phyloP scores from a whole-genome alignment of 108 stramenopile genomes.

The Nitzschia palea region DNA sequence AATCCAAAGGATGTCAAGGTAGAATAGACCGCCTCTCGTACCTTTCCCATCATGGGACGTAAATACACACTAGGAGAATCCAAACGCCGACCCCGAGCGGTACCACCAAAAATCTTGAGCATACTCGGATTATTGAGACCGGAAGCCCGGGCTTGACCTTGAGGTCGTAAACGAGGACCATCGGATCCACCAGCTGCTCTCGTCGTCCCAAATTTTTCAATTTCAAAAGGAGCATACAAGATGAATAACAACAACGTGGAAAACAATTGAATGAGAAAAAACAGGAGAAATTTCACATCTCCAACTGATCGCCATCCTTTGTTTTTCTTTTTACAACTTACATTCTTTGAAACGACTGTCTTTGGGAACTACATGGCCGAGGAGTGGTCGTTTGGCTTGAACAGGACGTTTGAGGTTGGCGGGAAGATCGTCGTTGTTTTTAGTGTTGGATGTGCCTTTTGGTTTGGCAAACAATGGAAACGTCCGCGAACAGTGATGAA shows the following conservation, averaged over 20 bases:
- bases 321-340: slow-evolving; percentile 17
- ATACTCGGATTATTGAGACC: slow-evolving; percentile 76
- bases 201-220: no score
- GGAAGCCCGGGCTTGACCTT: slow-evolving; percentile 70
- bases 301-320: neutral
- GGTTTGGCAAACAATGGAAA: slow-evolving; percentile 5
- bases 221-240: neutral
- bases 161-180: slow-evolving; percentile 61
- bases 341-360: slow-evolving; percentile 32
- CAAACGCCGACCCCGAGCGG: slow-evolving; percentile 72
- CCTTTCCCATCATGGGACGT: slow-evolving; percentile 99
- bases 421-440: slow-evolving; percentile 35
- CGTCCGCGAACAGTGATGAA: no score
- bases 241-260: slow-evolving; percentile 23
- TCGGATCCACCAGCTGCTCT: slow-evolving; percentile 60
- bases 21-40: slow-evolving; percentile 91
- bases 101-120: slow-evolving; percentile 81
- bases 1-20: slow-evolving; percentile 88
- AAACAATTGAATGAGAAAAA: slow-evolving; percentile 7
- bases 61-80: slow-evolving; percentile 92
- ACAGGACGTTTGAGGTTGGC: slow-evolving; percentile 77
- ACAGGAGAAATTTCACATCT: neutral
- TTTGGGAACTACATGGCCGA: slow-evolving; percentile 79
- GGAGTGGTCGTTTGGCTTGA: slow-evolving; percentile 59
- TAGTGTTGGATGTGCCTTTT: neutral